Evolutionary conservation across 768 basidiomycete genomes (phyloP).

Genomic region (Hygrocybe coccinea): DNA sequence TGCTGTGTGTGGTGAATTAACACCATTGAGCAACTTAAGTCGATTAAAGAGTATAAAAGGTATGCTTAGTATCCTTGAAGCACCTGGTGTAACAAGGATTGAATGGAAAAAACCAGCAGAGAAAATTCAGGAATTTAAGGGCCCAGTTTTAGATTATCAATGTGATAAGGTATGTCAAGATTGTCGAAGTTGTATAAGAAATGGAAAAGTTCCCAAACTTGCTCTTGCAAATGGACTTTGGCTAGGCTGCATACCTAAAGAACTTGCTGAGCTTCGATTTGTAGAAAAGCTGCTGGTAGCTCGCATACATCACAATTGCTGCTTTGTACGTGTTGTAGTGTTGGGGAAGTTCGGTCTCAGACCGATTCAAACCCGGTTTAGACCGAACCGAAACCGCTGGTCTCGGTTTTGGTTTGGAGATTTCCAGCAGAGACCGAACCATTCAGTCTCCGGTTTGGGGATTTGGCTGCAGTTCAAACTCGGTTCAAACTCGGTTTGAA

Average conservation of each 20-base stretch:
- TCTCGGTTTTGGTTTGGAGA: too few relatives aligned
- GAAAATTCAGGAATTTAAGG: constrained; percentile 8
- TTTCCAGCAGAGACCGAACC: too few relatives aligned
- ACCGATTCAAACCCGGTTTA: too few relatives aligned
- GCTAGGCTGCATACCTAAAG: constrained; percentile 30
- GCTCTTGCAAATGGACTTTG: constrained; percentile 33
- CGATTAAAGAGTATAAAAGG: constrained; percentile 4
- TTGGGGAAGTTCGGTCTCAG: too few relatives aligned
- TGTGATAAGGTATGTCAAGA: constrained; percentile 7
- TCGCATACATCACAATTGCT: constrained; percentile 23
- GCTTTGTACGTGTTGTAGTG: constrained; percentile 26
- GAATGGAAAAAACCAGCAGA: constrained; percentile 3
- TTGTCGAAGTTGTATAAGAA: constrained; percentile 2
- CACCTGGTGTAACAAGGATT: too few relatives aligned
- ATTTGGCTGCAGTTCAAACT: too few relatives aligned
- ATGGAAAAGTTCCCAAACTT: constrained; percentile 14
- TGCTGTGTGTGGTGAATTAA: constrained; percentile 28
- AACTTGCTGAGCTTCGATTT: constrained; percentile 22
- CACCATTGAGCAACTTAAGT: neutral
- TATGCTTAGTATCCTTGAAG: constrained; percentile 7
- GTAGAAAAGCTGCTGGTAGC: constrained; percentile 27
- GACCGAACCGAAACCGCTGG: too few relatives aligned
- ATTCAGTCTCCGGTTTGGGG: too few relatives aligned
- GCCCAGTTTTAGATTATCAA: constrained; percentile 11
- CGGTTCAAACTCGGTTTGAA: too few relatives aligned